Evolutionary conservation across 352 stramenopile species (phyloP).

Genomic region (Phytophthora pini): DNA sequence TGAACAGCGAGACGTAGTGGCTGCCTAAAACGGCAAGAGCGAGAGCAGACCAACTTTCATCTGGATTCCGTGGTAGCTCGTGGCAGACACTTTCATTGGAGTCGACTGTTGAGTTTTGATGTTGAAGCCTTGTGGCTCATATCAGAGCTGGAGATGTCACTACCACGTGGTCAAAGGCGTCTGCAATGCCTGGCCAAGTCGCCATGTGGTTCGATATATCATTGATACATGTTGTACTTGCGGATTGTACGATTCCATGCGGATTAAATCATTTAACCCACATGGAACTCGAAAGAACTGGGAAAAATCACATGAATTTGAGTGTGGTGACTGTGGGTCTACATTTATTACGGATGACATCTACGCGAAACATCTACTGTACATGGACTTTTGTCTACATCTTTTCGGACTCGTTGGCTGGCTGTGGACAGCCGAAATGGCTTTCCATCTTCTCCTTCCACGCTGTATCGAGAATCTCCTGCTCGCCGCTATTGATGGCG

Average conservation of each 20-base stretch:
- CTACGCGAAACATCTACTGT: conserved; percentile 3
- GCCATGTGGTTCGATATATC: conserved; percentile 5
- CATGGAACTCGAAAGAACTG: too few species aligned
- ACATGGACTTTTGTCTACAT: conserved; percentile 7
- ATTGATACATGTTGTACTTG: background rate
- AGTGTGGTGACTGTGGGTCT: background rate
- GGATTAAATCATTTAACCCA: background rate
- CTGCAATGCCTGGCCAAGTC: background rate
- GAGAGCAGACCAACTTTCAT: conserved; percentile 4
- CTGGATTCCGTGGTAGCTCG: conserved; percentile 18
- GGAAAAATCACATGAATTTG: too few species aligned
- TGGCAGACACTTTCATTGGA: background rate
- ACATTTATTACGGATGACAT: conserved; percentile 11
- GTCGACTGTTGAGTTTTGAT: conserved; percentile 4
- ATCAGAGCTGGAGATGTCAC: conserved; percentile 2
- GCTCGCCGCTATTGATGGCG: conserved; percentile 35
- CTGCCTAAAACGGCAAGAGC: conserved; percentile 15
- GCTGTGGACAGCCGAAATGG: conserved; percentile 47
- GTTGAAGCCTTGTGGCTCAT: background rate
- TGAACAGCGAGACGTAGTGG: conserved; percentile 13
- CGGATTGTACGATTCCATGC: background rate
- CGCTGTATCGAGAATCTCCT: conserved; percentile 26
- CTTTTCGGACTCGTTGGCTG: conserved; percentile 8
- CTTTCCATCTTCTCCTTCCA: conserved; percentile 46
- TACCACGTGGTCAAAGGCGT: background rate